Evolutionary conservation across 2,329 filamentous ascomycete genomes (phyloP).

Genomic region (Endothia cerciana): DNA sequence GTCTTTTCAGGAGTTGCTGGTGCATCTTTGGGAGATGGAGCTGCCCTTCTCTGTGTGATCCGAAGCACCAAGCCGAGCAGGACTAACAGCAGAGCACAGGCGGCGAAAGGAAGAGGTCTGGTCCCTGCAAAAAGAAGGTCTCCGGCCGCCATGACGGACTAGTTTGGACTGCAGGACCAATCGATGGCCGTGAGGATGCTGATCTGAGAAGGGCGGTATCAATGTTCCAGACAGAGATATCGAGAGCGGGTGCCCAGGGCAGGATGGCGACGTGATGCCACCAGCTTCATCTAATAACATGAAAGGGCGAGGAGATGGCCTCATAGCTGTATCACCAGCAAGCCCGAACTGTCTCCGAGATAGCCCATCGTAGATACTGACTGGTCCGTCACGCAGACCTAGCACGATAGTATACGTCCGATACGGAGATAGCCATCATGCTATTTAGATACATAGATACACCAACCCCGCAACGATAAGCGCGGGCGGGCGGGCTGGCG

Average conservation of each 20-base stretch:
- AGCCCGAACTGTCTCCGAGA: constrained; percentile 23
- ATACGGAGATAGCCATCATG: constrained; percentile 24
- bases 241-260: neutral
- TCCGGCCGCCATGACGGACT: constrained; percentile 16
- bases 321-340: neutral
- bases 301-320: too few species aligned
- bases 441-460: neutral
- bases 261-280: too few species aligned
- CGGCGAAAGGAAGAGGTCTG: neutral
- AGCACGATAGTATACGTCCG: constrained; percentile 17
- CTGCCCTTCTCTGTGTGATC: constrained; percentile 8
- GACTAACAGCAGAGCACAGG: constrained; percentile 2
- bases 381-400: constrained; percentile 12
- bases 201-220: neutral
- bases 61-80: constrained; percentile 18
- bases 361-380: constrained; percentile 12
- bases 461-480: constrained; percentile 29
- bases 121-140: neutral
- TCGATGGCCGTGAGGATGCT: neutral
- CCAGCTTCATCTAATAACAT: too few species aligned
- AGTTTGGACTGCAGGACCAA: neutral
- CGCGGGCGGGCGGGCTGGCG: neutral
- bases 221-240: neutral
- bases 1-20: constrained; percentile 5
- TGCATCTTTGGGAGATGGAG: neutral